phyloP scores from a whole-genome alignment of 2,329 filamentous ascomycete genomes.

The Colletotrichum musicola region DNA sequence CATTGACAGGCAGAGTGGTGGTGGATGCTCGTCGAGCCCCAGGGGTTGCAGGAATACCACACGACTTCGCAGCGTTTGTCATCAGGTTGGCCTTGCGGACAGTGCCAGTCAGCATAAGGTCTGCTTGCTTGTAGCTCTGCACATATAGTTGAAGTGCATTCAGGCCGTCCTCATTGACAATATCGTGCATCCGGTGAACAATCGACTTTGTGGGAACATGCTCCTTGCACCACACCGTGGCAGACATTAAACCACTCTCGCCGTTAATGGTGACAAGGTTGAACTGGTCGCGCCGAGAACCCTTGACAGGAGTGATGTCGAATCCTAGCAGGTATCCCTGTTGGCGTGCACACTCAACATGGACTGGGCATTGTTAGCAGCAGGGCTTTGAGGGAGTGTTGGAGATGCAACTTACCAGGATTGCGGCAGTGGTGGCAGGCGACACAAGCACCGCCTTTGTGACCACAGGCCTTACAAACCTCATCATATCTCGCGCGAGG shows the following conservation, averaged over 20 bases:
- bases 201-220: constrained; percentile 80
- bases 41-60: constrained; percentile 48
- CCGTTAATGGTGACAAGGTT: constrained; percentile 84
- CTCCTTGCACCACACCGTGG: constrained; percentile 91
- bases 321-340: constrained; percentile 88
- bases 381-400: constrained; percentile 44
- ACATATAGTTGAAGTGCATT: constrained; percentile 90
- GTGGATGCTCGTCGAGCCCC: constrained; percentile 69
- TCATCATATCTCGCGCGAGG: constrained; percentile 79
- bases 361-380: constrained; percentile 64
- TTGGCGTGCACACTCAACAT: constrained; percentile 91
- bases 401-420: constrained; percentile 53
- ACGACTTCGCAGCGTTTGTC: constrained; percentile 71
- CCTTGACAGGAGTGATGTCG: constrained; percentile 90
- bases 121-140: constrained; percentile 93
- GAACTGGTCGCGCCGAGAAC: constrained; percentile 84
- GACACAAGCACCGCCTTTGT: constrained; percentile 81
- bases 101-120: constrained; percentile 89
- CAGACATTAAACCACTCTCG: constrained; percentile 86
- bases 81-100: constrained; percentile 90
- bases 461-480: constrained; percentile 86
- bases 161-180: constrained; percentile 76
- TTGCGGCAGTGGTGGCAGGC: constrained; percentile 80
- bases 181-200: constrained; percentile 84
- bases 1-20: constrained; percentile 52